Evolutionary conservation across 1,139 yeast genomes (phyloP).

Genomic region (Taphrina populina): DNA sequence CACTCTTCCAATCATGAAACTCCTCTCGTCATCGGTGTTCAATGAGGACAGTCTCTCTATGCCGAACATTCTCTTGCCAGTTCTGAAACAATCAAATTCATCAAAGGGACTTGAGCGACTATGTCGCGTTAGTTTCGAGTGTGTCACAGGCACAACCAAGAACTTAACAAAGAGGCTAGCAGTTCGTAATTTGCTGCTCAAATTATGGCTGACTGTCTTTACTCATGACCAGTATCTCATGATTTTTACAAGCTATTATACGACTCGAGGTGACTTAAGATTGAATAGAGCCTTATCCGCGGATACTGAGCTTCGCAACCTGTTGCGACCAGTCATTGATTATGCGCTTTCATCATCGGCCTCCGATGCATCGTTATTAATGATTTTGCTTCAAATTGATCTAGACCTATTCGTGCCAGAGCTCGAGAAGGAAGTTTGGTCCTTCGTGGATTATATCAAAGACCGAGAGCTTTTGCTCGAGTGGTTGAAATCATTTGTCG

Average conservation of each 20-base stretch:
- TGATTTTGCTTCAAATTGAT: not conserved
- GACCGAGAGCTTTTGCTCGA: not conserved
- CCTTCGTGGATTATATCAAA: not conserved
- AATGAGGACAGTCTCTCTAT: not conserved
- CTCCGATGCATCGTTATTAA: not conserved
- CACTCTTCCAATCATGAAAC: not conserved
- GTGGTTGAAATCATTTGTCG: constrained; percentile 4
- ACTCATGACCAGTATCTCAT: not conserved
- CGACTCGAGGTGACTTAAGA: not conserved
- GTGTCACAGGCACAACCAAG: not conserved
- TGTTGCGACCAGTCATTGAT: not conserved
- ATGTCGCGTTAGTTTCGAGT: not conserved
- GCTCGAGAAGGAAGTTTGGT: not conserved
- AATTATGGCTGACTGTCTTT: not conserved
- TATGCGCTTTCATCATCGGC: not conserved
- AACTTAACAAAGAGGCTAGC: not conserved
- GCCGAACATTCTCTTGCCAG: too few relatives aligned
- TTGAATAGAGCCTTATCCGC: constrained; percentile 5
- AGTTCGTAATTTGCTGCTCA: not conserved
- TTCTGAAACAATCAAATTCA: not conserved
- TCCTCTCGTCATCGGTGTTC: not conserved
- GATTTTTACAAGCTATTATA: not conserved
- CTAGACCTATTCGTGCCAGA: constrained; percentile 2
- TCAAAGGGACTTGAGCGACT: not conserved
- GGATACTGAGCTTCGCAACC: not conserved